These are phyloP conservation scores for Leishmania amazonensis DNA, from an alignment of 208 protist genomes.

Conservation along the genomic window DNA sequence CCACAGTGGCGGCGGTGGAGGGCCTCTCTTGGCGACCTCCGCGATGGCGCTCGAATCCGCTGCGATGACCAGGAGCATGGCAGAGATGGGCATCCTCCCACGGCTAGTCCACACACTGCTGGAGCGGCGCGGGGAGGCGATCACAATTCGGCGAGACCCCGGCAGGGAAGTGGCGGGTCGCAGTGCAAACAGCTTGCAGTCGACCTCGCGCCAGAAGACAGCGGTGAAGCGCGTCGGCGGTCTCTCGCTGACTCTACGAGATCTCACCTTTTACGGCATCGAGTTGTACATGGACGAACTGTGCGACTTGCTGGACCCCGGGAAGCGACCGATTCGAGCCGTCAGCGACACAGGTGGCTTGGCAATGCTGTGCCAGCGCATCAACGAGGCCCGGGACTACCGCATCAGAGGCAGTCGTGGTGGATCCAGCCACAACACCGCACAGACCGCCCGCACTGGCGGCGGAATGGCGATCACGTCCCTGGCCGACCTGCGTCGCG, in stretches of 20 bases:
- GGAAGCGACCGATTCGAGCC: conserved; percentile 62
- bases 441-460: conserved; percentile 22
- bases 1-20: background rate
- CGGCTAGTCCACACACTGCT: conserved; percentile 79
- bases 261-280: conserved; percentile 84
- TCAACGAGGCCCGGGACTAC: conserved; percentile 51
- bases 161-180: background rate
- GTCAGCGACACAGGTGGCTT: conserved; percentile 77
- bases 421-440: conserved; percentile 12
- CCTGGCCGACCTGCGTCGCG: conserved; percentile 62
- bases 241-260: conserved; percentile 55
- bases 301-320: conserved; percentile 76
- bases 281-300: conserved; percentile 90
- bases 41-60: conserved; percentile 1
- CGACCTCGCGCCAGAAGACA: conserved; percentile 2
- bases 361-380: conserved; percentile 59
- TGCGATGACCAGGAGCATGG: conserved; percentile 6
- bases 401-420: conserved; percentile 26
- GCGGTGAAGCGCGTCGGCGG: conserved; percentile 11
- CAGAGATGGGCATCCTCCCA: conserved; percentile 78
- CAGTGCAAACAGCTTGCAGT: conserved; percentile 3
- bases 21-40: background rate
- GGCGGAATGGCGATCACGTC: conserved; percentile 70
- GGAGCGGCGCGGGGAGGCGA: conserved; percentile 62
- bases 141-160: conserved; percentile 37